phyloP scores from a whole-genome alignment of 805 yeast species.

The Lachancea quebecensis region DNA sequence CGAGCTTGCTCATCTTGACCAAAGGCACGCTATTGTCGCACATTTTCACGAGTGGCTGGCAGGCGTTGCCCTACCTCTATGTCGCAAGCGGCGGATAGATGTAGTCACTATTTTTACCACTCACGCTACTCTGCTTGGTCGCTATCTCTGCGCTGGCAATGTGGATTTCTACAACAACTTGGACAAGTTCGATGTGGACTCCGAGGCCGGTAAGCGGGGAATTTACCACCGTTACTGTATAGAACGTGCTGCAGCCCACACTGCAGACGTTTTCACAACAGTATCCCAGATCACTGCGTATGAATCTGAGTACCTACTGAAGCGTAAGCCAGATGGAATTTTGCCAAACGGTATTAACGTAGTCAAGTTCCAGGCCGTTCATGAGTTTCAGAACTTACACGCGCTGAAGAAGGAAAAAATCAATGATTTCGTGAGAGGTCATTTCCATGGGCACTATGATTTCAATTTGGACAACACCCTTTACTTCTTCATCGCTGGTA shows the following conservation, averaged over 20 bases:
- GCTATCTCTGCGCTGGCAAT: constrained; percentile 92
- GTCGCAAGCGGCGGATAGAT: constrained; percentile 85
- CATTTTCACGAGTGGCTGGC: constrained; percentile 99
- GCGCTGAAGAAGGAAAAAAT: constrained; percentile 86
- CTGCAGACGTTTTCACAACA: constrained; percentile 95
- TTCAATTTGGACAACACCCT: constrained; percentile 90
- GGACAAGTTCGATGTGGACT: constrained; percentile 86
- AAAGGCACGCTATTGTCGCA: constrained; percentile 80
- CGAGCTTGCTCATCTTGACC: constrained; percentile 78
- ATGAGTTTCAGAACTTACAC: constrained; percentile 95
- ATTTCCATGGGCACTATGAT: constrained; percentile 93
- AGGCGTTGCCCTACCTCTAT: constrained; percentile 88
- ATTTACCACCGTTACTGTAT: constrained; percentile 95
- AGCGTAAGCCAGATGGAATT: constrained; percentile 96
- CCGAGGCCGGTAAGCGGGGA: constrained; percentile 97
- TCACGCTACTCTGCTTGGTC: constrained; percentile 91
- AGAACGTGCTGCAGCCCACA: constrained; percentile 92
- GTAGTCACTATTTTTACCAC: constrained; percentile 95
- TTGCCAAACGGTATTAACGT: constrained; percentile 95
- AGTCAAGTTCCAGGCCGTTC: constrained; percentile 93
- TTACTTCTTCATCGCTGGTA: constrained; percentile 93
- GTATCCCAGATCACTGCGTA: constrained; percentile 97
- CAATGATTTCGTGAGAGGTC: constrained; percentile 92
- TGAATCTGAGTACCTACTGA: constrained; percentile 86
- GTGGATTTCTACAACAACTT: constrained; percentile 93